Conservation (phyloP, 2,329 filamentous ascomycete species). For the Microdochium bolleyi region DNA sequence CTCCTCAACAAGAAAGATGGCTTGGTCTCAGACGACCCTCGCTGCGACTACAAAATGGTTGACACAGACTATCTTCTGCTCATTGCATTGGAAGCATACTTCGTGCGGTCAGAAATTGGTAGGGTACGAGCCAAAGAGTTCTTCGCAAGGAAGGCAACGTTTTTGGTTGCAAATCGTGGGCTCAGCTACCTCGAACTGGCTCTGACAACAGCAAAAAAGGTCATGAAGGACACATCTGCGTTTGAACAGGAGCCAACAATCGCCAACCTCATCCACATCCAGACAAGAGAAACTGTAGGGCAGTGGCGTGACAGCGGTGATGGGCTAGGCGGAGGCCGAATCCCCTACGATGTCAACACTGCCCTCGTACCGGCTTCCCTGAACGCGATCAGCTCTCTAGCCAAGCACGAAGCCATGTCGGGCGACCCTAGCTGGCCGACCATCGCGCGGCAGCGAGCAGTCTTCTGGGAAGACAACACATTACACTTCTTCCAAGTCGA, state of each 20-base stretch:
- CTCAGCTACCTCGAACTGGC: constrained; percentile 45
- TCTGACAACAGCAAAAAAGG: constrained; percentile 44
- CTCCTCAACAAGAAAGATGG: constrained; percentile 47
- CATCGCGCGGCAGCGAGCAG: constrained; percentile 39
- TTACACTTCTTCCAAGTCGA: constrained; percentile 47
- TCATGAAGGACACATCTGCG: constrained; percentile 45
- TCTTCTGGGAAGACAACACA: constrained; percentile 54
- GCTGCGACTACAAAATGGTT: constrained; percentile 53
- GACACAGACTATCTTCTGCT: constrained; percentile 57
- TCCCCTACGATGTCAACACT: constrained; percentile 60
- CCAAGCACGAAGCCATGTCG: constrained; percentile 41
- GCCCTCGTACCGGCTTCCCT: constrained; percentile 55
- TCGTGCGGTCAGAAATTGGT: constrained; percentile 37
- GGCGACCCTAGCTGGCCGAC: constrained; percentile 36
- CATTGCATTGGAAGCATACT: constrained; percentile 50
- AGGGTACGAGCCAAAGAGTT: constrained; percentile 24
- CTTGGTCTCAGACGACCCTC: constrained; percentile 40
- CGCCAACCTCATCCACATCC: constrained; percentile 50
- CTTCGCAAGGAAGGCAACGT: constrained; percentile 32
- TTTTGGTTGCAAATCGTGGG: constrained; percentile 41
- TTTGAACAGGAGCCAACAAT: constrained; percentile 44
- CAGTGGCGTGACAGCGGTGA: constrained; percentile 56
- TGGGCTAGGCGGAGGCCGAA: constrained; percentile 51
- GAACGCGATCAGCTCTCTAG: constrained; percentile 45
- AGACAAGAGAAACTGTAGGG: constrained; percentile 44